phyloP scores from a whole-genome alignment of 2,329 filamentous ascomycete species.

The Colletotrichum noveboracense region DNA sequence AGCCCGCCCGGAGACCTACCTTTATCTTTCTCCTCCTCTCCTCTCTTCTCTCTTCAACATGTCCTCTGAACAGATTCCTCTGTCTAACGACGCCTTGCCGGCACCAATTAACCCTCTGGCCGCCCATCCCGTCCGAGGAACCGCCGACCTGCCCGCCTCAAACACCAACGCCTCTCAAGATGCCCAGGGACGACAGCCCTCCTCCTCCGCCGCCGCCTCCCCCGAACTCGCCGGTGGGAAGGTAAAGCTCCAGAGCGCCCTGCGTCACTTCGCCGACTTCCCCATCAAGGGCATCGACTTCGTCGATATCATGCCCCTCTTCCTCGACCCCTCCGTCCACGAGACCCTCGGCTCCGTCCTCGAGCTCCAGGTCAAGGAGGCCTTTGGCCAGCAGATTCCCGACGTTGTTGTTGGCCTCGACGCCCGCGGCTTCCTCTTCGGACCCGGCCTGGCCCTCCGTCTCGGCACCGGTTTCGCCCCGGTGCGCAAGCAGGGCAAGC shows the following conservation, averaged over 20 bases:
- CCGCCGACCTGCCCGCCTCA: constrained; percentile 29
- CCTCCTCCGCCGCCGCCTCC: constrained; percentile 66
- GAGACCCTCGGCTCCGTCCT: constrained; percentile 81
- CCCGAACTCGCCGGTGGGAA: constrained; percentile 71
- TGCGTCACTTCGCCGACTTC: constrained; percentile 92
- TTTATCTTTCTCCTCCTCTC: constrained; percentile 27
- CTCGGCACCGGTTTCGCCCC: constrained; percentile 89
- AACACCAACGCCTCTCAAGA: constrained; percentile 46
- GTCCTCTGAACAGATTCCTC: constrained; percentile 27
- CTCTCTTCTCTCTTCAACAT: constrained; percentile 38
- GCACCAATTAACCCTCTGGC: constrained; percentile 34
- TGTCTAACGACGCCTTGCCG: constrained; percentile 18
- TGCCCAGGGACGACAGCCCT: constrained; percentile 68
- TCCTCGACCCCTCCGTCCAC: constrained; percentile 79
- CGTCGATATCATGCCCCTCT: constrained; percentile 97
- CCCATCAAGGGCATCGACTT: constrained; percentile 92
- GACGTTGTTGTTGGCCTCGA: constrained; percentile 95
- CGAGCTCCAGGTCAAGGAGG: constrained; percentile 77
- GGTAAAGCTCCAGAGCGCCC: constrained; percentile 72
- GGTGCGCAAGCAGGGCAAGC: constrained; percentile 93
- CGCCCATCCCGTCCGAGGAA: constrained; percentile 30
- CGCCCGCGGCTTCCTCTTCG: constrained; percentile 94
- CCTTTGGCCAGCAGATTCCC: constrained; percentile 66
- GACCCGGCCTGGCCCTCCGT: constrained; percentile 83
- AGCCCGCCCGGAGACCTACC: constrained; percentile 26